Conservation (phyloP, 805 yeast species). For the Allodekkera sacchari region DNA sequence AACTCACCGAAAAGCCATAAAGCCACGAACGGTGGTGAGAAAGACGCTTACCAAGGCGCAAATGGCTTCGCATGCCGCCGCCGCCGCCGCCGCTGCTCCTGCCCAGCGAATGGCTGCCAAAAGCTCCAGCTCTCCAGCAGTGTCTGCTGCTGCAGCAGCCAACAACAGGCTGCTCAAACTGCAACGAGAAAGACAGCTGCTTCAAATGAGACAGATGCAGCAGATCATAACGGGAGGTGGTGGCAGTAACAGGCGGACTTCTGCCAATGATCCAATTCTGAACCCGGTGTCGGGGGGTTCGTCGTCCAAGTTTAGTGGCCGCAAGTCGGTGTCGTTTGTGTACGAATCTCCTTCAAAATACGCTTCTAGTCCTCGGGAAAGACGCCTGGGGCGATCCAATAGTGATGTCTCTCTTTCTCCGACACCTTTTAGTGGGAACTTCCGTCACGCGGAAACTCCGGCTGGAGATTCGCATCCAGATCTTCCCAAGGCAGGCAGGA, state of each 20-base stretch:
- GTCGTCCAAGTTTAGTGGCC: too few relatives aligned
- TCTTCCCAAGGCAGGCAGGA: background rate
- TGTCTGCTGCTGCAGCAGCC: conserved; percentile 17
- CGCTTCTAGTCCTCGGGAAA: too few relatives aligned
- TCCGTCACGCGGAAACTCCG: too few relatives aligned
- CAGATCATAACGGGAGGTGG: background rate
- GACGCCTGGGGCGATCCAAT: too few relatives aligned
- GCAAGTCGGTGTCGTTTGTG: too few relatives aligned
- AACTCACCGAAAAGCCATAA: background rate
- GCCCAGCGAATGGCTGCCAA: conserved; percentile 11
- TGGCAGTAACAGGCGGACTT: background rate
- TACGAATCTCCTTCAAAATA: too few relatives aligned
- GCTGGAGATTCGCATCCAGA: too few relatives aligned
- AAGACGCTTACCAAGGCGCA: conserved; percentile 16
- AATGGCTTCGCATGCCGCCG: conserved; percentile 22
- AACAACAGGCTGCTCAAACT: too few relatives aligned
- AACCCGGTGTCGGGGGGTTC: too few relatives aligned
- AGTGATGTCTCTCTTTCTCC: too few relatives aligned
- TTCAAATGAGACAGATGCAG: background rate
- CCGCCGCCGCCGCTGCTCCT: conserved; percentile 21
- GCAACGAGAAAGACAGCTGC: conserved; percentile 6
- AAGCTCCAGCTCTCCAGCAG: conserved; percentile 8
- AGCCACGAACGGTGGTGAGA: conserved; percentile 1
- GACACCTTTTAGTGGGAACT: too few relatives aligned
- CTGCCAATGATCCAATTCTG: too few relatives aligned